Evolutionary conservation across 2,329 filamentous ascomycete species (phyloP).

Genomic region (Simplicillium sp.): DNA sequence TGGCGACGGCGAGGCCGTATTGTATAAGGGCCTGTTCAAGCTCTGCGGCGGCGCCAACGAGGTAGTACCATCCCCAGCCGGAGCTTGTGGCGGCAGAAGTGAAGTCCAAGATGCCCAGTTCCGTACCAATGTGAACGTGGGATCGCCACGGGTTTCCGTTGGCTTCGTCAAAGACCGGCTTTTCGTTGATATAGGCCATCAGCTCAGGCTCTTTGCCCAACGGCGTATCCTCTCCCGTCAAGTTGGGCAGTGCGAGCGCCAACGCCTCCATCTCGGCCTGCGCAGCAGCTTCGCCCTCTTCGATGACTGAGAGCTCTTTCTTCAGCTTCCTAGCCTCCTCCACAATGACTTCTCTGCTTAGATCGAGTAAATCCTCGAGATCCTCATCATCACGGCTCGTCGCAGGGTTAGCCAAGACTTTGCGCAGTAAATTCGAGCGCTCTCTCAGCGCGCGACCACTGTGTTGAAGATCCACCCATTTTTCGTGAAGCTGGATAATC

Average conservation of each 20-base stretch:
- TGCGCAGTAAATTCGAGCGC: constrained; percentile 54
- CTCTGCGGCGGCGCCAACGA: constrained; percentile 82
- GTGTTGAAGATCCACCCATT: constrained; percentile 51
- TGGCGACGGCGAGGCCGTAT: constrained; percentile 69
- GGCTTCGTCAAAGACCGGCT: constrained; percentile 33
- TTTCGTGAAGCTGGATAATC: constrained; percentile 45
- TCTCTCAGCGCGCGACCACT: constrained; percentile 53
- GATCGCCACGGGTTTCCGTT: constrained; percentile 50
- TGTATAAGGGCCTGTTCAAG: constrained; percentile 91
- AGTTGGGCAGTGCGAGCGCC: constrained; percentile 74
- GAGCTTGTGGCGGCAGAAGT: constrained; percentile 68
- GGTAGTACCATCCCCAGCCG: constrained; percentile 97
- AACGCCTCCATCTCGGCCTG: constrained; percentile 60
- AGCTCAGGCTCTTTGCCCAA: constrained; percentile 55
- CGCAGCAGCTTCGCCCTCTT: constrained; percentile 51
- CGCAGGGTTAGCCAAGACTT: constrained; percentile 41
- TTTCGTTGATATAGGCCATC: constrained; percentile 70
- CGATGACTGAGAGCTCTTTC: constrained; percentile 47
- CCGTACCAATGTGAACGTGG: constrained; percentile 77
- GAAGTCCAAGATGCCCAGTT: constrained; percentile 89
- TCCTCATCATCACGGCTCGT: constrained; percentile 34
- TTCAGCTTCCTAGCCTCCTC: constrained; percentile 59
- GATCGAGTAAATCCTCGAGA: constrained; percentile 20
- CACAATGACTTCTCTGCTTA: constrained; percentile 44
- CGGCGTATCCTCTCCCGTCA: constrained; percentile 71